Percentiles rank a stretch among this genome's conserved stretches.
Conservation (phyloP, 306 rosid species). For the Sicyos edulis region DNA sequence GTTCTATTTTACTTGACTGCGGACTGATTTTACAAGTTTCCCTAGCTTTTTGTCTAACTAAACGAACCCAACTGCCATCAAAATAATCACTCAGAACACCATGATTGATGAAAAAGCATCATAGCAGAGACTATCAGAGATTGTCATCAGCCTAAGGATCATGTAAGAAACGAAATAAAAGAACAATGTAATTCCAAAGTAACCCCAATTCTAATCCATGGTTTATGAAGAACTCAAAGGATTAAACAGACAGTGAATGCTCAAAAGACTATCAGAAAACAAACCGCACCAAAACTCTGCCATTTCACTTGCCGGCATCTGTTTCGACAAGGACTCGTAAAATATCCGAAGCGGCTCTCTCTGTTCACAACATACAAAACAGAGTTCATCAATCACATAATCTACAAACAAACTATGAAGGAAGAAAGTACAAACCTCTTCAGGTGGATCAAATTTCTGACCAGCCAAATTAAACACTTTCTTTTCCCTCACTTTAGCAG, state of each 20-base stretch:
- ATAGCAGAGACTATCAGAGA: not conserved
- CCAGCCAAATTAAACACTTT: conserved; percentile 75
- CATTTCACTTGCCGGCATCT: conserved; percentile 88
- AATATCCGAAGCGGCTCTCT: conserved; percentile 88
- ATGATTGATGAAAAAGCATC: not conserved
- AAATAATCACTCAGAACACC: not conserved
- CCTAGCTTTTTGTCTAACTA: not conserved
- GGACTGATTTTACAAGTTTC: too few relatives aligned
- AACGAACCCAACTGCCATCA: not conserved
- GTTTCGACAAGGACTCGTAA: conserved; percentile 79
- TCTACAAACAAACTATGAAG: conserved; percentile 20
- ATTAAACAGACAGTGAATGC: conserved; percentile 11
- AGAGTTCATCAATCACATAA: conserved; percentile 19
- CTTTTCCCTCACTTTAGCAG: conserved; percentile 60
- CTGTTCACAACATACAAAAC: conserved; percentile 40
- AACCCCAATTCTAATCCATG: not conserved
- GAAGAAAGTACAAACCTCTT: conserved; percentile 52
- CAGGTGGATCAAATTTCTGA: conserved; percentile 89
- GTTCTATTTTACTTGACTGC: too few relatives aligned
- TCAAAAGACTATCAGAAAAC: conserved; percentile 22
- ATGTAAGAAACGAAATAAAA: not conserved
- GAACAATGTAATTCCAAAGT: not conserved
- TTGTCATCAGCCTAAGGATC: not conserved
- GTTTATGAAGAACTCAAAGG: conserved; percentile 8
- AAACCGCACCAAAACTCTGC: conserved; percentile 70